phyloP scores from a whole-genome alignment of 257 asterid species.

The Marsdenia floribunda region DNA sequence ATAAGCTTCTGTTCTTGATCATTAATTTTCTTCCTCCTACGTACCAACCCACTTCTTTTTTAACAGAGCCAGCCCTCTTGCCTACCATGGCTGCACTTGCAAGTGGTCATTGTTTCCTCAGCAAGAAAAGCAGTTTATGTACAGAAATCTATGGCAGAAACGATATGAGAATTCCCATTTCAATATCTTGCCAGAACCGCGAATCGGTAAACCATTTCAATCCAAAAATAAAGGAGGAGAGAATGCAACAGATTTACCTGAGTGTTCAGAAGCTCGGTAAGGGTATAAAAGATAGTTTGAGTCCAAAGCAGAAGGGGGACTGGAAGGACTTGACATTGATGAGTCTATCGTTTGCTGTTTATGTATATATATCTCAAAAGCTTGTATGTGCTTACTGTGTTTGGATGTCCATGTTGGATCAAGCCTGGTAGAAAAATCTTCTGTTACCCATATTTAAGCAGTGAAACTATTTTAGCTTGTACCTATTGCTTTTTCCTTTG shows the following conservation, averaged over 20 bases:
- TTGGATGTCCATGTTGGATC: conserved; percentile 53
- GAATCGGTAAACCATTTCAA: conserved; percentile 19
- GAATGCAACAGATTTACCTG: conserved; percentile 22
- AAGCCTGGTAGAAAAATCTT: conserved; percentile 35
- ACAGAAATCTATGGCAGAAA: conserved; percentile 7
- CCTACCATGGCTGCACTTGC: conserved; percentile 20
- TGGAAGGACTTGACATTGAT: conserved; percentile 80
- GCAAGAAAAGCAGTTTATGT: conserved; percentile 10
- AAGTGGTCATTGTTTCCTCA: conserved; percentile 8
- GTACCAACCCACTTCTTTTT: conserved; percentile 4
- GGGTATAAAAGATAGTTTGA: conserved; percentile 48
- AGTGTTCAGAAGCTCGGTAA: conserved; percentile 47
- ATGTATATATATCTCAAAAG: conserved; percentile 85
- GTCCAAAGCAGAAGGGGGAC: conserved; percentile 83
- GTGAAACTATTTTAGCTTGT: no score
- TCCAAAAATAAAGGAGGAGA: conserved; percentile 22
- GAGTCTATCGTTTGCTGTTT: conserved; percentile 88
- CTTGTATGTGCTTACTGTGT: conserved; percentile 88
- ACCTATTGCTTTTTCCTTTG: no score
- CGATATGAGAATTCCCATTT: conserved; percentile 10
- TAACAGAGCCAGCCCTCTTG: neutral
- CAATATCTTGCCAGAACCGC: conserved; percentile 39
- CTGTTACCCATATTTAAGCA: no score
- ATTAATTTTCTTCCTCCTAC: neutral
- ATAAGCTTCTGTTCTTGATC: neutral